These are phyloP conservation scores for Leccinum fibrillosum DNA, from an alignment of 768 basidiomycete species.

Conservation along the genomic window DNA sequence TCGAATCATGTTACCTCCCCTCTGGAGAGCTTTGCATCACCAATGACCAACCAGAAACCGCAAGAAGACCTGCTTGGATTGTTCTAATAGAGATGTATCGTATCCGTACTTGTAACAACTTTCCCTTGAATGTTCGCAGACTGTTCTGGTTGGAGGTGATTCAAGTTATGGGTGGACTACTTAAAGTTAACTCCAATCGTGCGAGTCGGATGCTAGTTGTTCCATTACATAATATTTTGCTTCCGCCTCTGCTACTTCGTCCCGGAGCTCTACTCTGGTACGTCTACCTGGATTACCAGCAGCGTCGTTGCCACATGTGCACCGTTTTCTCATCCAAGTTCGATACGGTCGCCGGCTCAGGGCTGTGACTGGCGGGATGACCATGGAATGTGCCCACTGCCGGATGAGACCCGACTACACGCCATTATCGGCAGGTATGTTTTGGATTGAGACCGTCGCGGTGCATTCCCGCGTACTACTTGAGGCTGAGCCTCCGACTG, in stretches of 20 bases:
- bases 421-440: not conserved
- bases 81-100: conserved; percentile 36
- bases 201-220: not conserved
- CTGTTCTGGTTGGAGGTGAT: not conserved
- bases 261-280: not conserved
- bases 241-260: not conserved
- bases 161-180: not conserved
- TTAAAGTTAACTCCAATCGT: not conserved
- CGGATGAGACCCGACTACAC: not conserved
- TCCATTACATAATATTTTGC: not conserved
- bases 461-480: not conserved
- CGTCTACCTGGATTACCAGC: not conserved
- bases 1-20: conserved; percentile 5
- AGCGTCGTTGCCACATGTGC: not conserved
- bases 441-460: not conserved
- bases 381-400: not conserved
- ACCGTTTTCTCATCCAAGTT: not conserved
- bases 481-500: not conserved
- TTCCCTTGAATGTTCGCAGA: not conserved
- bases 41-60: conserved; percentile 29
- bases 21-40: conserved; percentile 22
- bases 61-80: conserved; percentile 56
- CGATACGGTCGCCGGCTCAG: not conserved
- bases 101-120: not conserved
- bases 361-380: not conserved